Evolutionary conservation across 2,329 filamentous ascomycete species (phyloP), one percentile per base, ranked within the genome.

Genomic region (Lasiodiplodia gonubiensis): DNA sequence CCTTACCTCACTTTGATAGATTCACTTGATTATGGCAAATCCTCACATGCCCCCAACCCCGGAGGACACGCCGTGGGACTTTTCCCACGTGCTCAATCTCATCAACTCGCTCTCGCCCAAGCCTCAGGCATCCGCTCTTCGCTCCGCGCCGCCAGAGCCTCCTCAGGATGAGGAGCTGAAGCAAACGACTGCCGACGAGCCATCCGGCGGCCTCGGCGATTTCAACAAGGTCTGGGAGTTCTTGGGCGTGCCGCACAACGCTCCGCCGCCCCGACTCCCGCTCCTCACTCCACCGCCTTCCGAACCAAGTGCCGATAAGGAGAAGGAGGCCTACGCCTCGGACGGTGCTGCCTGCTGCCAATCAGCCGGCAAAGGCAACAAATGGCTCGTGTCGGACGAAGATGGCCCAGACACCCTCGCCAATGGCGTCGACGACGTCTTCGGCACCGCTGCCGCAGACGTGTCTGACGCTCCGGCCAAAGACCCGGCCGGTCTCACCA

Each of bases 161-260:
- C 64, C 30, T 35, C 53, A 49, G 8, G 11, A 37, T 10, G 27
- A 37, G 6, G 35, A 35, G 2, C 14, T 23, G 8, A 25, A 35
- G 14, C 7, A 18, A 10, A 14, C 49, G 33, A 33, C 25, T 11
- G 4, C 12, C 12, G 35, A 66, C 55, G 66, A 53, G 64, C 54
- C 68, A 66, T 46, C 42, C 49, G 51, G 48, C 14, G 72, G 72
- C 12, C 71, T 85, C 21, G 83, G 83, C n/a, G 79, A 82, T 69
- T 84, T 85, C 70, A 72, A 71, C 53, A 82, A 80, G 71, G 72
- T 85, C n/a, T 85, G 80, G 72, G 74, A 81, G 64, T 78, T 77
- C 46, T 71, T 84, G 23, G 82, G 81, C 37, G 74, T 79, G 10
- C 70, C 76, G 12, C 35, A 52, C 23, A 71, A 72, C 35, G 67